Evolutionary conservation across 2,329 filamentous ascomycete genomes (phyloP).

Genomic region (Tolypocladium cylindrosporum): DNA sequence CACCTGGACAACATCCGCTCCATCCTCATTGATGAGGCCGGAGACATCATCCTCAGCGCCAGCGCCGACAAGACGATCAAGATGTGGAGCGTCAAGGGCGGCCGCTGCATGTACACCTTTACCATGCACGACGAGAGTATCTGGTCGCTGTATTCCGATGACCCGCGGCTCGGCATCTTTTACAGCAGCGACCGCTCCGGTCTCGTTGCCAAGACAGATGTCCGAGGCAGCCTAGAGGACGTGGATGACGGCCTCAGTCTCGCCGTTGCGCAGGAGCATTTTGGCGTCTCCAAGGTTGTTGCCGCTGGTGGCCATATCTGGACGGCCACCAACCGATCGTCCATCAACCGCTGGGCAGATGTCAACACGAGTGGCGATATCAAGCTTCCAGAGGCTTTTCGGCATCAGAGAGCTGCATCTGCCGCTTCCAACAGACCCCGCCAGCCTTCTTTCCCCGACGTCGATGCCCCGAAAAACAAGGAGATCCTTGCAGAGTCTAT

Average conservation of each 20-base stretch:
- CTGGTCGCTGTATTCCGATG: slow-evolving; percentile 87
- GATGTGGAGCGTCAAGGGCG: slow-evolving; percentile 92
- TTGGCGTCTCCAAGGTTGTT: slow-evolving; percentile 61
- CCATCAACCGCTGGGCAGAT: slow-evolving; percentile 85
- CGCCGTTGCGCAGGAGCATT: slow-evolving; percentile 86
- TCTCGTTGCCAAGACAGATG: slow-evolving; percentile 91
- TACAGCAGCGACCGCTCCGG: slow-evolving; percentile 92
- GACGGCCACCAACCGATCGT: slow-evolving; percentile 84
- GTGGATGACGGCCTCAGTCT: slow-evolving; percentile 84
- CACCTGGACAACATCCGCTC: slow-evolving; percentile 92
- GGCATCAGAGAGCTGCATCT: slow-evolving; percentile 36
- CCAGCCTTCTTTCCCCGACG: slow-evolving; percentile 21
- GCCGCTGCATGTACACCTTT: slow-evolving; percentile 92
- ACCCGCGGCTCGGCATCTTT: slow-evolving; percentile 78
- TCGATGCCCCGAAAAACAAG: slow-evolving; percentile 34
- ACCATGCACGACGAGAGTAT: slow-evolving; percentile 99
- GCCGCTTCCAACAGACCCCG: slow-evolving; percentile 28
- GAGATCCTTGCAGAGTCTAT: slow-evolving; percentile 71
- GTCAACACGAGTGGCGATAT: slow-evolving; percentile 69
- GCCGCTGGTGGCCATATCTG: slow-evolving; percentile 70
- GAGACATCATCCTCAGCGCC: slow-evolving; percentile 85
- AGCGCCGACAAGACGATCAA: slow-evolving; percentile 97
- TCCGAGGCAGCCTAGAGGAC: slow-evolving; percentile 53
- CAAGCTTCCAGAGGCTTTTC: slow-evolving; percentile 48
- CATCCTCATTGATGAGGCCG: slow-evolving; percentile 79